phyloP scores from a whole-genome alignment of 2,329 filamentous ascomycete genomes.

The Laburnicola sp. region DNA sequence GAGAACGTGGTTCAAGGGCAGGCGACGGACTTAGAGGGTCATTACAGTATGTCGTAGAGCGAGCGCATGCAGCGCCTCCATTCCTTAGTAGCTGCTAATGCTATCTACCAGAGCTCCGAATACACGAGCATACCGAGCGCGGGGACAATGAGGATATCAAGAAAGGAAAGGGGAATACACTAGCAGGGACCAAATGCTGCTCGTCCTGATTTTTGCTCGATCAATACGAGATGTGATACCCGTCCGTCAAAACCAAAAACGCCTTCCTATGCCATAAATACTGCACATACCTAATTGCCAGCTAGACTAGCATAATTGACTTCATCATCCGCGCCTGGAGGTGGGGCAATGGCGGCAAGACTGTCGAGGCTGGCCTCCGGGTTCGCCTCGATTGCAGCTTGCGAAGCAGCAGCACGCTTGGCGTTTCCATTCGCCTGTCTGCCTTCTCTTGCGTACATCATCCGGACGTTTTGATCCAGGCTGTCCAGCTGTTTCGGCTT shows the following conservation, averaged over 20 bases:
- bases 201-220: conserved; percentile 38
- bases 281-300: conserved; percentile 65
- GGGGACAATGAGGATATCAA: conserved; percentile 93
- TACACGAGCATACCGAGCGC: conserved; percentile 88
- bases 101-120: conserved; percentile 67
- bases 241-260: conserved; percentile 27
- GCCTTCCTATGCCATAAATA: conserved; percentile 23
- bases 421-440: conserved; percentile 46
- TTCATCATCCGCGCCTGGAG: conserved; percentile 77
- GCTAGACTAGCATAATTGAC: conserved; percentile 83
- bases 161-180: conserved; percentile 52
- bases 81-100: conserved; percentile 18
- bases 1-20: conserved; percentile 88
- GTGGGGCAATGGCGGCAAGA: conserved; percentile 66
- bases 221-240: conserved; percentile 38
- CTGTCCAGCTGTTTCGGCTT: conserved; percentile 88
- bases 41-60: conserved; percentile 60
- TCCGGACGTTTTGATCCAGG: conserved; percentile 83
- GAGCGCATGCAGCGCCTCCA: neutral
- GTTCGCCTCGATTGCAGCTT: conserved; percentile 48
- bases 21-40: conserved; percentile 53
- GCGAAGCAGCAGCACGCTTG: conserved; percentile 31
- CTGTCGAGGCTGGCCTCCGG: conserved; percentile 49
- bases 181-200: conserved; percentile 45
- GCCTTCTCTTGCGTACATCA: conserved; percentile 79